Evolutionary conservation across 345 rosid species (phyloP).

Genomic region (Noccaea bulbosa): DNA sequence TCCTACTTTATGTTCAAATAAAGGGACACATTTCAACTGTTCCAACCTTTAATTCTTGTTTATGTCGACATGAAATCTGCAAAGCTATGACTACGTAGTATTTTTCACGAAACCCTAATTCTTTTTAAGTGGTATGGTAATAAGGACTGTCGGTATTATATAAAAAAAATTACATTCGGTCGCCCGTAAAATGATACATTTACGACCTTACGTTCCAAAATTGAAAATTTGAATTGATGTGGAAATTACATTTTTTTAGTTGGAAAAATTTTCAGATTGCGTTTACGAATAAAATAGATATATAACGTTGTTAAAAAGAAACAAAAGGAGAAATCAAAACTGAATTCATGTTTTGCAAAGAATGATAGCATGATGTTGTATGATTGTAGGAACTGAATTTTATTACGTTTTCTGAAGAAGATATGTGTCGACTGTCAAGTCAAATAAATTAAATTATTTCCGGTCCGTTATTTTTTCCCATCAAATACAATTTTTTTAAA

Average conservation of each 20-base stretch:
- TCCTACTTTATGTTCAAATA: conserved; percentile 9
- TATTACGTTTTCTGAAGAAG: not conserved
- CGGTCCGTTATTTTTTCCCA: not conserved
- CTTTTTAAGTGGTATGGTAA: not conserved
- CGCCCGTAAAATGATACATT: not conserved
- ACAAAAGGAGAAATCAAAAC: not conserved
- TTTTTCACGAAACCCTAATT: not conserved
- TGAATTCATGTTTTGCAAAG: not conserved
- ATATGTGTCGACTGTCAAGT: not conserved
- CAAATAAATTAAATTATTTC: not conserved
- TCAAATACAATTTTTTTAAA: not conserved
- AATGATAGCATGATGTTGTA: not conserved
- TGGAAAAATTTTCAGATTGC: not conserved
- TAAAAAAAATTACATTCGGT: not conserved
- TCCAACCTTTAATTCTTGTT: conserved; percentile 21
- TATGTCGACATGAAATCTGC: conserved; percentile 31
- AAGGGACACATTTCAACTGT: conserved; percentile 29
- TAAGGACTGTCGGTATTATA: not conserved
- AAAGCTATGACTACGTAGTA: not conserved
- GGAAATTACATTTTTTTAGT: not conserved
- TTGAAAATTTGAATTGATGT: not conserved
- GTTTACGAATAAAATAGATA: not conserved
- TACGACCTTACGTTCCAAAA: not conserved
- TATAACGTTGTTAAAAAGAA: too few species aligned
- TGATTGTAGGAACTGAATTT: not conserved